Conservation (phyloP, 805 yeast species). For the Blastobotrys parvus region DNA sequence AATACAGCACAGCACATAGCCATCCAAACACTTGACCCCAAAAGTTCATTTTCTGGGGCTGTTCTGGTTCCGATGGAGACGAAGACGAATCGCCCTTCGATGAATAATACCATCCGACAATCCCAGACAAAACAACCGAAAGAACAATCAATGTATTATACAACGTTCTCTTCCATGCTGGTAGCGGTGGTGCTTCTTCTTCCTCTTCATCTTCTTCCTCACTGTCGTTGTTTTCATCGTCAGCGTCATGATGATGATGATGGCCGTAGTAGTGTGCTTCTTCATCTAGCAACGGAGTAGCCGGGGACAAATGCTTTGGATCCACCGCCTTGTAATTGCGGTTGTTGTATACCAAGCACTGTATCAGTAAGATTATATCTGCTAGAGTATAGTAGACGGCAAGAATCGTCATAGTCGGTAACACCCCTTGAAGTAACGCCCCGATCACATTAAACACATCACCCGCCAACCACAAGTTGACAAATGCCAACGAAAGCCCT, state of each 20-base stretch:
- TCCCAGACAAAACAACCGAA: slow-evolving; percentile 66
- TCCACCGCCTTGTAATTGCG: slow-evolving; percentile 44
- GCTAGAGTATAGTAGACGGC: slow-evolving; percentile 92
- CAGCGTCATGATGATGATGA: slow-evolving; percentile 2
- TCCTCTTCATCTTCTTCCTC: slow-evolving; percentile 12
- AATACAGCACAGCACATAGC: slow-evolving; percentile 37
- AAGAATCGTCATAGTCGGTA: slow-evolving; percentile 89
- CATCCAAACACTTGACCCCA: slow-evolving; percentile 85
- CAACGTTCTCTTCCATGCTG: slow-evolving; percentile 13
- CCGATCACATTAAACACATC: slow-evolving; percentile 92
- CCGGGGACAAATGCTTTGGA: slow-evolving; percentile 77
- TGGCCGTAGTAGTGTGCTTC: slow-evolving; percentile 29
- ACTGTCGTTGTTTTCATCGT: slow-evolving; percentile 9
- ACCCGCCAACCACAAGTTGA: slow-evolving; percentile 86
- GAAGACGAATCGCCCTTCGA: slow-evolving; percentile 37
- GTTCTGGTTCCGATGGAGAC: slow-evolving; percentile 29
- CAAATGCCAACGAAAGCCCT: slow-evolving; percentile 79
- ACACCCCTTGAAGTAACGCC: slow-evolving; percentile 77
- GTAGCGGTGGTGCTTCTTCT: slow-evolving; percentile 7
- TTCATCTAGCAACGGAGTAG: slow-evolving; percentile 69
- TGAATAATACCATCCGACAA: slow-evolving; percentile 79
- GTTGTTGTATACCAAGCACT: slow-evolving; percentile 72
- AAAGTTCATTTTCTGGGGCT: slow-evolving; percentile 51
- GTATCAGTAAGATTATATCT: slow-evolving; percentile 74
- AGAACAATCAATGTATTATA: slow-evolving; percentile 43